Percentiles rank a stretch among this genome's conserved stretches.
phyloP scores from a whole-genome alignment of 139 green algal genomes.

The Chlamydomonas asymmetrica region DNA sequence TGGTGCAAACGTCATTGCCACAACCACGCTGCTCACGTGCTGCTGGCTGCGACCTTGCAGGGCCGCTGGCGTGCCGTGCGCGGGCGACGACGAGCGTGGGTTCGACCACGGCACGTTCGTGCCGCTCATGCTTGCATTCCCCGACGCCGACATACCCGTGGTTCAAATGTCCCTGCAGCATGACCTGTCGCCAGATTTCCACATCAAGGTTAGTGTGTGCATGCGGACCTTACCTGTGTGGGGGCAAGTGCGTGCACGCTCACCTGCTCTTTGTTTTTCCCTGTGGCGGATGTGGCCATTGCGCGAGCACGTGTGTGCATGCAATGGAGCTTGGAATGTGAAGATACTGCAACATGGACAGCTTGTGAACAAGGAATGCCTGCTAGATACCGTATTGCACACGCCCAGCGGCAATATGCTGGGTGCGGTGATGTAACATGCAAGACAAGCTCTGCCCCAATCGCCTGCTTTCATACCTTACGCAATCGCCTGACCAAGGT shows the following conservation, averaged over 20 bases:
- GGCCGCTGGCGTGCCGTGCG: constrained; percentile 40
- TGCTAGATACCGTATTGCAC: not conserved
- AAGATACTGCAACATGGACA: not conserved
- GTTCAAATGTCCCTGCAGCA: constrained; percentile 62
- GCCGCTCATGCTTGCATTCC: constrained; percentile 70
- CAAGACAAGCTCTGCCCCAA: no score
- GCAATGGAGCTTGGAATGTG: not conserved
- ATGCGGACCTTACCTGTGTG: not conserved
- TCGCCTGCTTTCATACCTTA: no score
- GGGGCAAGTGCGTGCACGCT: not conserved
- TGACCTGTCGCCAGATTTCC: constrained; percentile 41
- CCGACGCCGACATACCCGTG: constrained; percentile 65
- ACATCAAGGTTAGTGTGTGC: constrained; percentile 7
- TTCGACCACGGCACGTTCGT: constrained; percentile 84
- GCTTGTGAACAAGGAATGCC: not conserved
- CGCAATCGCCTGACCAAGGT: not conserved
- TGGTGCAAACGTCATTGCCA: no score
- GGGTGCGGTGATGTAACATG: no score
- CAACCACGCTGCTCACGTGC: not conserved
- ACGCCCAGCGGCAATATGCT: no score
- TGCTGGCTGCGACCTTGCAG: not conserved
- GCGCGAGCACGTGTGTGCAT: no score
- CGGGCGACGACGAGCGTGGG: constrained; percentile 47
- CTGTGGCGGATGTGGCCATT: not conserved
- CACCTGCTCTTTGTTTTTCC: not conserved